A percentile compares a stretch with the other conserved stretches of the same genome.
Conservation (phyloP, 2,329 filamentous ascomycete species). For the Monilinia fructigena region DNA sequence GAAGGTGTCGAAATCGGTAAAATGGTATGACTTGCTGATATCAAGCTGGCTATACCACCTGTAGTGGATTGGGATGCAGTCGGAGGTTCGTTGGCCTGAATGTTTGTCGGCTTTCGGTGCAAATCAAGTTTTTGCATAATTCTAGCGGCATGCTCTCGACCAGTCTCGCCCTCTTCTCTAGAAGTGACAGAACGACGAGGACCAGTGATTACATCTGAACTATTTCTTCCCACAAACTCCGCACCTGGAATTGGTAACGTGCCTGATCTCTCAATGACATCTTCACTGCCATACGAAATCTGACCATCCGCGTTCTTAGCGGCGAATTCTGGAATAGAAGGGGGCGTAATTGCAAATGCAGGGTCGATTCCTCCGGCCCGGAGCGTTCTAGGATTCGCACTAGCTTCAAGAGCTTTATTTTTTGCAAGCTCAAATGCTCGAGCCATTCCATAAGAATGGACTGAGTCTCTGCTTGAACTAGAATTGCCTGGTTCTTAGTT, state of each 20-base stretch:
- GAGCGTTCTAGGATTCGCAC: constrained; percentile 46
- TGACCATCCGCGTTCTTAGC: constrained; percentile 72
- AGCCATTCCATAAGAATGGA: constrained; percentile 92
- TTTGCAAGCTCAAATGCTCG: constrained; percentile 92
- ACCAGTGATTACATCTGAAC: constrained; percentile 66
- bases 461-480: constrained; percentile 92
- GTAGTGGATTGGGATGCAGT: constrained; percentile 38
- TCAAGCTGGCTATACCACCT: constrained; percentile 77
- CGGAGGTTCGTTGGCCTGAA: constrained; percentile 44
- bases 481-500: constrained; percentile 86
- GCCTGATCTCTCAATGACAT: constrained; percentile 59
- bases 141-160: constrained; percentile 77
- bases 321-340: constrained; percentile 86
- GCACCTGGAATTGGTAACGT: constrained; percentile 64
- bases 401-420: constrained; percentile 81
- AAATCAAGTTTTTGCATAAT: constrained; percentile 93
- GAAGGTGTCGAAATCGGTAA: constrained; percentile 59
- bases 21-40: constrained; percentile 79
- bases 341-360: constrained; percentile 89
- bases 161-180: constrained; percentile 69
- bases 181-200: constrained; percentile 54
- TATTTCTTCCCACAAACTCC: constrained; percentile 61
- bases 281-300: constrained; percentile 45
- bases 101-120: constrained; percentile 67
- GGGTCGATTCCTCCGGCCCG: constrained; percentile 58